Base-by-base conservation (phyloP, 108 stramenopile genomes). In the Pseudonitzschia multiseries region DNA sequence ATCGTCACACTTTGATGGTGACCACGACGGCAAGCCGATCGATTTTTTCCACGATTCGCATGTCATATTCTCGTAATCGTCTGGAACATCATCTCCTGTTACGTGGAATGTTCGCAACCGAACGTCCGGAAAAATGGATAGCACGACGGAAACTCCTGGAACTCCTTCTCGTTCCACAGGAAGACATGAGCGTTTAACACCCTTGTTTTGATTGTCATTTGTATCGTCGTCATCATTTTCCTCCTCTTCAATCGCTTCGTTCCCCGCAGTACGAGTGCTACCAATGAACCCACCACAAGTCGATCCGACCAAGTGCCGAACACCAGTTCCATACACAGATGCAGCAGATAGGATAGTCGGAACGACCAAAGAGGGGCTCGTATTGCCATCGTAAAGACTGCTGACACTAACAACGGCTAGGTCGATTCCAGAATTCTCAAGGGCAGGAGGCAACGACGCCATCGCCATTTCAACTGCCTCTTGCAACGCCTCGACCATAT, bases 271-370 rank as follows among this genome's bases (percentile, higher is more conserved):
- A 27, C 10, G 66, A 43, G 50, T 59, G 71, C 83, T 74, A 28
- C 86, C 74, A 62, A 94, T 81, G 73, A 88, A 71, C 9, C 93
- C 93, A 44, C 91, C 91, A 20, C 79, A 81, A 14, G 91, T 87
- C 63, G 81, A 79, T 18, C 93, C 93, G 9, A 94, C 75, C 29
- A 94, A 33, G 46, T 90, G 69, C 41, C 84, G 68, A 56, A 92
- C 83, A 0, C 52, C 65, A 20, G 59, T 64, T 41, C 77, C 82
- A 31, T 75, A 73, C 13, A 43, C 48, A 21, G 50, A 50, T 26
- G 85, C 76, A 10, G 69, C 65, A 31, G 68, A 64, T 43, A 87
- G 41, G n/a, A 90, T 57, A 24, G 85, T 67, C 17, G 86, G 84
- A 13, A 87, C 76, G 9, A 86, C 80, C 13, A 75, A 67, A 3